Evolutionary conservation across 163 green algal species (phyloP), one percentile per base, ranked within the genome.

Genomic region (Chloromonas sp.): DNA sequence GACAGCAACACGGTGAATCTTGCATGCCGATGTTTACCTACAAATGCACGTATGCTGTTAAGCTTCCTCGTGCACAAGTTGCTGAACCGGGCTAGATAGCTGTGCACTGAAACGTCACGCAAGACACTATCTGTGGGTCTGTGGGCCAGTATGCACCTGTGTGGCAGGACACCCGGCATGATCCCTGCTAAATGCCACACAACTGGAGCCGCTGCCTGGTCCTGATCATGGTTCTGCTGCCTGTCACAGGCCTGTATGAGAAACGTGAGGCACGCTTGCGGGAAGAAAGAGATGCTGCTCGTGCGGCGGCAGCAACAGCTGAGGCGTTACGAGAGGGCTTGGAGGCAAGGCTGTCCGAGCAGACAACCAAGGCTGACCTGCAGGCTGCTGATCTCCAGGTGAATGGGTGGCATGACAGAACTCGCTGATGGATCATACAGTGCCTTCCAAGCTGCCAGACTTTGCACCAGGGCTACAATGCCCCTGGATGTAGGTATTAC

Each of bases 211-310:
- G 66, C 8, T n/a, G 66, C 66, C 11, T 8, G 8, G 11, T 11
- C 11, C 8, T 76, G 66, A 11, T 8, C 66, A 76, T 8, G 8
- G 66, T 76, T 76, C 66, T 76, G 66, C 66, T n/a, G 66, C 66
- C 5, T 76, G 8, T n/a, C 8, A 2, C 82, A 90, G 87, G 78
- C 0, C 71, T 96, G 83, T 96, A 95, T 88, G 91, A 94, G 74
- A 87, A 94, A 74, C 91, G 93, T 84, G 92, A 95, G 88, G 84
- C 74, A 13, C 89, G 90, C 0, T 86, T 96, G 36, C 87, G 88
- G 0, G 86, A 88, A 0, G 91, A 96, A 88, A 81, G 90, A 0
- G 91, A 95, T 78, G 86, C 86, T 14, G 93, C 92, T 2, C 89
- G 87, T 11, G 70, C 79, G n/a, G 70, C 77, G 79, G 71, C 78